Evolutionary conservation across 352 stramenopile genomes (phyloP).

Genomic region (Pythium graminicola): DNA sequence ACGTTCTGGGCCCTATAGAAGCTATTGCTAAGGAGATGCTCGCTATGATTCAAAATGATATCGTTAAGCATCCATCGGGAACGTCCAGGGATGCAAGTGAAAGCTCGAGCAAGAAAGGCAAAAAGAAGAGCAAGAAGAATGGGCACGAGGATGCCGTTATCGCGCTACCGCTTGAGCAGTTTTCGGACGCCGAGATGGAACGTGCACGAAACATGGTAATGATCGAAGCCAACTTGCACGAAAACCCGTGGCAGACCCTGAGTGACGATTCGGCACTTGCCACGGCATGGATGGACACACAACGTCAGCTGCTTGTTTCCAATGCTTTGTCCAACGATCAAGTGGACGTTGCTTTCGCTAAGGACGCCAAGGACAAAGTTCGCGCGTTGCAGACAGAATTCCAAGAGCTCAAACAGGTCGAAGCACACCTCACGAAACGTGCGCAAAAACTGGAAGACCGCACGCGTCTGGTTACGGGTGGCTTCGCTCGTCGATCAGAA

Average conservation of each 20-base stretch:
- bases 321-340: slow-evolving; percentile 6
- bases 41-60: slow-evolving; percentile 56
- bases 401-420: slow-evolving; percentile 52
- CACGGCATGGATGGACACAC: slow-evolving; percentile 33
- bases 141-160: slow-evolving; percentile 34
- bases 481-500: slow-evolving; percentile 43
- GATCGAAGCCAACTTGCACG: slow-evolving; percentile 61
- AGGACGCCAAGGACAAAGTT: slow-evolving; percentile 34
- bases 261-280: slow-evolving; percentile 15
- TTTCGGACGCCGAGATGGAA: slow-evolving; percentile 60
- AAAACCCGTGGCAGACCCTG: slow-evolving; percentile 40
- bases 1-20: slow-evolving; percentile 38
- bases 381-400: slow-evolving; percentile 53
- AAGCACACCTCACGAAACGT: slow-evolving; percentile 55
- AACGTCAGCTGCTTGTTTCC: slow-evolving; percentile 36
- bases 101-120: slow-evolving; percentile 51
- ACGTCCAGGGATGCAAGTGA: slow-evolving; percentile 22
- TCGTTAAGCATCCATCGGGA: slow-evolving; percentile 38
- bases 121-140: slow-evolving; percentile 45
- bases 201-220: slow-evolving; percentile 65
- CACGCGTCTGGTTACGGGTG: slow-evolving; percentile 53
- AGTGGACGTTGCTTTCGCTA: slow-evolving; percentile 42
- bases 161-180: slow-evolving; percentile 30
- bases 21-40: slow-evolving; percentile 60
- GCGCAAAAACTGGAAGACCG: slow-evolving; percentile 70